phyloP scores from a whole-genome alignment of 352 stramenopile species.

The Globisporangium viniferum region DNA sequence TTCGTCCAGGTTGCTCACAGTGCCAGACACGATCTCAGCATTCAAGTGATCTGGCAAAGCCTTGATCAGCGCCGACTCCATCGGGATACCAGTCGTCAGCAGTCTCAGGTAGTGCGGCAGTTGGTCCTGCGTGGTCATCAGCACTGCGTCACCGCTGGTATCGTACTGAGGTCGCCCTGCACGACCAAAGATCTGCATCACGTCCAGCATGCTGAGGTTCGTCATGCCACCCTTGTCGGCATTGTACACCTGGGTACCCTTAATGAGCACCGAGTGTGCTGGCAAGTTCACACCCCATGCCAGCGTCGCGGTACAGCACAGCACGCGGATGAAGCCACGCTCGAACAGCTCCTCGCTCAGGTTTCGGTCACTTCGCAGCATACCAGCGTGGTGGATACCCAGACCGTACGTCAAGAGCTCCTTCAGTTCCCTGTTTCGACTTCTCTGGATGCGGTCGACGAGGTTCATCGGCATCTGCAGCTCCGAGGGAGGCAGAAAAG shows the following conservation, averaged over 20 bases:
- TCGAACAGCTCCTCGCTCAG: constrained; percentile 98
- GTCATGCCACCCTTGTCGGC: constrained; percentile 97
- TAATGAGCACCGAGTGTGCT: constrained; percentile 99
- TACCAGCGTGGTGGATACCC: constrained; percentile 98
- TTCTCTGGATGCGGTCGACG: constrained; percentile 86
- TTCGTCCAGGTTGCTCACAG: constrained; percentile 96
- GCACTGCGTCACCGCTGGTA: constrained; percentile 95
- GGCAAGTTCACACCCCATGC: constrained; percentile 99
- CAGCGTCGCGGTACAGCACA: constrained; percentile 99
- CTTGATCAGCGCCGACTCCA: constrained; percentile 98
- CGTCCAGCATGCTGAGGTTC: constrained; percentile 98
- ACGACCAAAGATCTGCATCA: constrained; percentile 99
- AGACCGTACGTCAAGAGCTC: constrained; percentile 94
- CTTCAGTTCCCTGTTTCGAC: constrained; percentile 93
- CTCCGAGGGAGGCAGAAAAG: constrained; percentile 55
- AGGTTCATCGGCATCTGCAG: constrained; percentile 54
- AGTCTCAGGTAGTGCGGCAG: constrained; percentile 94
- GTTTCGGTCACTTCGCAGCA: constrained; percentile 93
- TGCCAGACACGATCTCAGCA: constrained; percentile 98
- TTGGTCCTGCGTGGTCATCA: constrained; percentile 97
- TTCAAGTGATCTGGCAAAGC: constrained; percentile 98
- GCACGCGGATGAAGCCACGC: constrained; percentile 94
- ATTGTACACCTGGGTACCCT: constrained; percentile 99
- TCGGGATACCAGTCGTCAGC: constrained; percentile 95
- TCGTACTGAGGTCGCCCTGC: constrained; percentile 99